Evolutionary conservation across 352 stramenopile species (phyloP), one percentile per base, ranked within the genome.

Genomic region (Elongisporangium anandrum): DNA sequence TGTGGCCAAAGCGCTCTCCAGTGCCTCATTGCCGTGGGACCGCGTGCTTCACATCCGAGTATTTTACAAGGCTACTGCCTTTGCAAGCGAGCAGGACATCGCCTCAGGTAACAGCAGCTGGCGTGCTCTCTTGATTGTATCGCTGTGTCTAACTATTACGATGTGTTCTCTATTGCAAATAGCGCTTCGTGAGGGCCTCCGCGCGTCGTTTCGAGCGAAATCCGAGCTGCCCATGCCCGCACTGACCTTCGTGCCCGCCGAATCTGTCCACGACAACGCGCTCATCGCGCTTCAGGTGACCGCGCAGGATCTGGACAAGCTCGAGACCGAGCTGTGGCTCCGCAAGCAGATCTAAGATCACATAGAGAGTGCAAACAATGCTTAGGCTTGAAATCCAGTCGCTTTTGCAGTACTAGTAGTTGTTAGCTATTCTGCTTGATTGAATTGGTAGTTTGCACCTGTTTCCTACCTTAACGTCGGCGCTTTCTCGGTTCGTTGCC

Each of bases 291-390:
- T 92, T 19, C 82, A 94, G 45, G 72, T 90, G 52, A 87, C 80
- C 7, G 82, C 81, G 17, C 81, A 92, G 56, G 84, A 95, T 54
- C 57, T 92, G 20, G 86, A 95, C 38, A 88, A 87, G 53, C 57
- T 95, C 4, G 86, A 95, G 60, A 93, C 86, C 6, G 84, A 95
- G 58, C 65, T 95, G 19, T 95, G 86, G 86, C 66, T 95, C 52
- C 77, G 77, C 48, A 83, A 85, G 50, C 77, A 93, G 58, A 79
- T 87, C 48, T 94, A 85, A 66, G n/a, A 26, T 6, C 29, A 26
- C 24, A 34, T 34, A 34, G 24, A 34, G n/a, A n/a, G n/a, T n/a
- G 2, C 20, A n/a, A 61, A 3, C 47, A 52, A 9, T 3, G 47
- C 47, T 26, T 2, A 41, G 4, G 29, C 29, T 41, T 41, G 29